A percentile compares a stretch with the other conserved stretches of the same genome.
These are phyloP conservation scores for Euphorbia celastroides DNA, from an alignment of 441 rosid species.

Conservation along the genomic window DNA sequence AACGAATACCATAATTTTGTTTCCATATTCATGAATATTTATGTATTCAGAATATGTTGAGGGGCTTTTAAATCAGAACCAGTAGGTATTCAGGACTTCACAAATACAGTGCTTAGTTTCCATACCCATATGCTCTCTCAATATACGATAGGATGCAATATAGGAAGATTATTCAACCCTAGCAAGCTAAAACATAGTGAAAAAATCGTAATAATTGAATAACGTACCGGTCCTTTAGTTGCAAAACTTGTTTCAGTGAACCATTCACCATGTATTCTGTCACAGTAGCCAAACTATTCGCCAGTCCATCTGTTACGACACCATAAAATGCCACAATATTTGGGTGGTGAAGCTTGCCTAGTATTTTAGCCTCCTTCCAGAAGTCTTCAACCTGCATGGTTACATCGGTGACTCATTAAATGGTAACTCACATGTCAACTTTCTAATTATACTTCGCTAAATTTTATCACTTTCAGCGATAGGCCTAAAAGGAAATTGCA, in stretches of 20 bases:
- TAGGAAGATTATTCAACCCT: not conserved
- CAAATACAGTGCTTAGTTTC: not conserved
- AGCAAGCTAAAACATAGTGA: not conserved
- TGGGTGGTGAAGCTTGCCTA: constrained; percentile 41
- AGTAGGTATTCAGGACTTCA: not conserved
- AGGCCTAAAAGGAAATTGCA: no score
- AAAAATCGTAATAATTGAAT: constrained; percentile 4
- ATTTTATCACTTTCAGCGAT: no score
- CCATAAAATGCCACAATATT: constrained; percentile 45
- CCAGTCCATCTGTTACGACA: constrained; percentile 38
- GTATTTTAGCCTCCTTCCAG: constrained; percentile 42
- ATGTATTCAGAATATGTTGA: not conserved
- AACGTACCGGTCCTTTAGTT: constrained; percentile 29
- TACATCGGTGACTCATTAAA: not conserved
- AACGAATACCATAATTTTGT: not conserved
- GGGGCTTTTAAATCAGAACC: not conserved
- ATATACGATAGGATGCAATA: not conserved
- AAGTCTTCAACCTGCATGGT: constrained; percentile 33
- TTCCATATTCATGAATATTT: not conserved
- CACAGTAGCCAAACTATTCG: constrained; percentile 30
- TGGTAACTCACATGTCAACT: no score
- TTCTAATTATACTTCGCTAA: no score
- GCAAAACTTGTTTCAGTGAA: constrained; percentile 37
- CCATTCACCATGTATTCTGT: constrained; percentile 49
- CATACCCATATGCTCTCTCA: not conserved